These are phyloP conservation scores for Hypseocharis bilobata DNA, from an alignment of 441 rosid genomes.

Conservation along the genomic window DNA sequence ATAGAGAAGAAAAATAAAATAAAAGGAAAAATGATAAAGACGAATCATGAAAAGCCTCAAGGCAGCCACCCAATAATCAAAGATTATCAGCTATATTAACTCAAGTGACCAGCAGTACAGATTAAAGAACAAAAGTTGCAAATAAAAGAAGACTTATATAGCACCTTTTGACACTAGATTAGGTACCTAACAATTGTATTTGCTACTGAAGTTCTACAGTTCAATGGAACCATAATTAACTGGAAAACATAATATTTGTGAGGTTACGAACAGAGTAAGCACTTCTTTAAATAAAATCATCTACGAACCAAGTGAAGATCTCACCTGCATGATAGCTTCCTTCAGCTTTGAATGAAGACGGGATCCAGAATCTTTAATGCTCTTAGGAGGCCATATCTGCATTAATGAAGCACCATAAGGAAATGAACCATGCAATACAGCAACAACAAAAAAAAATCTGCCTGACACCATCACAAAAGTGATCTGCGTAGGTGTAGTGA, in stretches of 20 bases:
- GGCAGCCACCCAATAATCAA: no score
- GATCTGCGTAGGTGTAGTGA: no score
- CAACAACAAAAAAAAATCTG: not conserved
- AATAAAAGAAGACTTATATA: not conserved
- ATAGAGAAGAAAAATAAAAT: no score
- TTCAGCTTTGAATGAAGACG: conserved; percentile 68
- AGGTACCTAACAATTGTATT: not conserved
- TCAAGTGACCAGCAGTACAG: not conserved
- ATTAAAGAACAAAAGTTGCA: not conserved
- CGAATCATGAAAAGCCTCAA: no score
- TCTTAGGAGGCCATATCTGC: conserved; percentile 99
- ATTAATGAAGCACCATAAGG: conserved; percentile 18
- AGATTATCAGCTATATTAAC: not conserved
- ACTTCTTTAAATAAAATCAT: conserved; percentile 14
- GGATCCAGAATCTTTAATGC: conserved; percentile 85
- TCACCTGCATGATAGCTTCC: conserved; percentile 79
- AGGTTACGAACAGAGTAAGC: not conserved
- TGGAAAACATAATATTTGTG: not conserved
- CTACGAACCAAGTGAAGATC: conserved; percentile 16
- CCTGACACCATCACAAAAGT: no score
- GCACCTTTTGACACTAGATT: not conserved
- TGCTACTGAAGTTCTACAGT: not conserved
- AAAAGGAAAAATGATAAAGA: no score
- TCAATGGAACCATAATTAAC: conserved; percentile 4
- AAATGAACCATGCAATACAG: conserved; percentile 14